Evolutionary conservation across 352 stramenopile species (phyloP).

Genomic region (Phytophthora sojae): DNA sequence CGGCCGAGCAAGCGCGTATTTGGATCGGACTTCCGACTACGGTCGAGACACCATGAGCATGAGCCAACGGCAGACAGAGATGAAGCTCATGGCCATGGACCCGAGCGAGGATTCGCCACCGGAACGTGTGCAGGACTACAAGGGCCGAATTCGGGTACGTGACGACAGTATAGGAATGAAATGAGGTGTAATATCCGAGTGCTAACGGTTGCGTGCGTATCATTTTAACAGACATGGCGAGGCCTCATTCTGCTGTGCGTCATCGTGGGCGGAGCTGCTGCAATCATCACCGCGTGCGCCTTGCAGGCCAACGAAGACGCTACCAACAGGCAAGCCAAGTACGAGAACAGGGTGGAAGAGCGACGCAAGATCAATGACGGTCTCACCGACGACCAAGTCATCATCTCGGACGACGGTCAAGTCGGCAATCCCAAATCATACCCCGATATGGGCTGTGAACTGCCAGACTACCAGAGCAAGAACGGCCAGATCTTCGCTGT

Average conservation of each 20-base stretch:
- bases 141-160: conserved; percentile 64
- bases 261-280: conserved; percentile 46
- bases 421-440: conserved; percentile 63
- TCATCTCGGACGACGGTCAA: conserved; percentile 57
- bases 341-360: conserved; percentile 38
- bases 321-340: conserved; percentile 20
- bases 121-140: conserved; percentile 67
- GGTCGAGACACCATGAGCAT: conserved; percentile 21
- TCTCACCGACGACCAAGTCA: conserved; percentile 29
- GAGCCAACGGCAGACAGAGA: conserved; percentile 49
- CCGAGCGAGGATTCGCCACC: conserved; percentile 29
- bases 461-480: conserved; percentile 71
- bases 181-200: background rate
- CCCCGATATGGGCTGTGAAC: conserved; percentile 51
- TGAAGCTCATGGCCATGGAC: conserved; percentile 68
- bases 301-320: conserved; percentile 35
- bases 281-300: conserved; percentile 54
- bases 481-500: conserved; percentile 53
- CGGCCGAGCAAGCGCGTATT: conserved; percentile 26
- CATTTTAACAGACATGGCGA: conserved; percentile 52
- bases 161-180: background rate
- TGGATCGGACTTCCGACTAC: conserved; percentile 26
- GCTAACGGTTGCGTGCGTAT: conserved; percentile 3
- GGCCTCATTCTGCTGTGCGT: conserved; percentile 59
- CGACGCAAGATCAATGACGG: conserved; percentile 51